Conservation (phyloP, 2,329 filamentous ascomycete genomes). For the Pseudocercospora macadamiae region DNA sequence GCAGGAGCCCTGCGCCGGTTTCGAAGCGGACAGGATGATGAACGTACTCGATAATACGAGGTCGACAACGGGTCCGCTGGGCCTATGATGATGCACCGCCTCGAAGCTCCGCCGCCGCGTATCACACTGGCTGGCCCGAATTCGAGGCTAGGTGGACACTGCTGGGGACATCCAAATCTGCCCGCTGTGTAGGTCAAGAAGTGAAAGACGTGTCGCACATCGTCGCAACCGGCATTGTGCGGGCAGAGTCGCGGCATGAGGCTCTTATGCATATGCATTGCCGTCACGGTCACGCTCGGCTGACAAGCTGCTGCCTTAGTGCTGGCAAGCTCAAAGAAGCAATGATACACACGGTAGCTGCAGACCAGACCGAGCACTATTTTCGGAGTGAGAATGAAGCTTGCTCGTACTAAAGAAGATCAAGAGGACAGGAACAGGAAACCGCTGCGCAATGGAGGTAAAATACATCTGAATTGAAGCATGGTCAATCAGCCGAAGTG, state of each 20-base stretch:
- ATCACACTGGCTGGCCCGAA: neutral
- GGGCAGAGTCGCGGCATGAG: too few relatives aligned
- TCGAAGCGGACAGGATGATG: neutral
- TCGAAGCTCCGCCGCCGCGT: conserved; percentile 1
- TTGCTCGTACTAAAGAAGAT: neutral
- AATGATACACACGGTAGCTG: neutral
- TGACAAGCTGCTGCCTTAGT: neutral
- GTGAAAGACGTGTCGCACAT: too few relatives aligned
- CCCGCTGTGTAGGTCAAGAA: too few relatives aligned
- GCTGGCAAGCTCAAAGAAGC: neutral
- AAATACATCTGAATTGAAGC: neutral
- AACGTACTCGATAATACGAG: neutral
- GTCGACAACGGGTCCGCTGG: neutral
- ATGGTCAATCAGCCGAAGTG: neutral
- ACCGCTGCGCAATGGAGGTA: neutral
- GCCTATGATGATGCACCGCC: neutral
- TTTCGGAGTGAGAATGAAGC: neutral
- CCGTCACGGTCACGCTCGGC: neutral
- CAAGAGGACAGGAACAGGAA: neutral
- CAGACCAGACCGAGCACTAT: neutral
- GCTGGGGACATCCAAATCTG: too few relatives aligned
- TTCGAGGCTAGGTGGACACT: neutral
- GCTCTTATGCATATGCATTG: too few relatives aligned
- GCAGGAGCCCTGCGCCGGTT: neutral
- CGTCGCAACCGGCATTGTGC: too few relatives aligned